Conservation (phyloP, 2,329 filamentous ascomycete genomes). For the Pestalotiopsis sp. region DNA sequence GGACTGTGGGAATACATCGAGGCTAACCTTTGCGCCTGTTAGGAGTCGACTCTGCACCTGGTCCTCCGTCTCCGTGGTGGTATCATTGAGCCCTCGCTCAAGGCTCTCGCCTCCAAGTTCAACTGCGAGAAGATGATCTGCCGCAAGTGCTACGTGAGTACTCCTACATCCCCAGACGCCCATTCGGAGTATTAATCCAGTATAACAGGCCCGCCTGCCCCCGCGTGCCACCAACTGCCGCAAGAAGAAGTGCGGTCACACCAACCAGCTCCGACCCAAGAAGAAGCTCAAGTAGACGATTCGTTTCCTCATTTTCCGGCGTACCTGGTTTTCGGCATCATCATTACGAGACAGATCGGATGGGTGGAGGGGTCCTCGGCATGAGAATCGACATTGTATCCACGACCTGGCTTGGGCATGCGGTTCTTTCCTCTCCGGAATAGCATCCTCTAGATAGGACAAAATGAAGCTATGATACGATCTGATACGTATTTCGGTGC, state of each 20-base stretch:
- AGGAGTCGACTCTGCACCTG: constrained; percentile 98
- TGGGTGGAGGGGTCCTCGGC: constrained; percentile 1
- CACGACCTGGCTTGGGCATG: constrained; percentile 43
- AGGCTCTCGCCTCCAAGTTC: constrained; percentile 98
- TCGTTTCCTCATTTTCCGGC: constrained; percentile 38
- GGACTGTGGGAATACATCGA: not conserved
- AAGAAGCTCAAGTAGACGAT: constrained; percentile 96
- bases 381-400: constrained; percentile 7
- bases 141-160: constrained; percentile 99
- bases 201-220: constrained; percentile 73
- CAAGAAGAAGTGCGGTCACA: constrained; percentile 99
- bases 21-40: constrained; percentile 24
- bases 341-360: constrained; percentile 28
- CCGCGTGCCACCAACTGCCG: constrained; percentile 99
- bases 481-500: constrained; percentile 4
- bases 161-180: not conserved
- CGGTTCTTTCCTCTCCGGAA: constrained; percentile 28
- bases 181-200: constrained; percentile 23
- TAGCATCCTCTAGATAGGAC: constrained; percentile 16
- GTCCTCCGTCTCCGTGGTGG: constrained; percentile 98
- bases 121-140: constrained; percentile 94
- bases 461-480: constrained; percentile 19
- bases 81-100: constrained; percentile 98
- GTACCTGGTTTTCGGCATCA: constrained; percentile 38
- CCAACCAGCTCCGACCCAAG: constrained; percentile 99